Evolutionary conservation across 345 rosid species (phyloP).

Genomic region (Euphorbia peplus): DNA sequence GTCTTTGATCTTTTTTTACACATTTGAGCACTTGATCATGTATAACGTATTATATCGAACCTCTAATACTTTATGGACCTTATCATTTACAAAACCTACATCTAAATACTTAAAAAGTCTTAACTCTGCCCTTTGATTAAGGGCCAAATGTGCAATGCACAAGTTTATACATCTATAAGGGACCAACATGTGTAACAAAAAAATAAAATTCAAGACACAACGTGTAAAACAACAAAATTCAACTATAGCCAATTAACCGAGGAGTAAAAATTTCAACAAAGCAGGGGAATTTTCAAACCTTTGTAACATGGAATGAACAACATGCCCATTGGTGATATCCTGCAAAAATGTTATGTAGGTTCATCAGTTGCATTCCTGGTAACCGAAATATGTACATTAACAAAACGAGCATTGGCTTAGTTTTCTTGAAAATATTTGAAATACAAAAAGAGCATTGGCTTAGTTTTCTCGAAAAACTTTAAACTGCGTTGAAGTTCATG

Average conservation of each 20-base stretch:
- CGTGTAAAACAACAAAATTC: no score
- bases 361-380: slow-evolving; percentile 7
- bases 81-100: no score
- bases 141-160: no score
- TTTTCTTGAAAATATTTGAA: background rate
- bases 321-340: slow-evolving; percentile 97
- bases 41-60: no score
- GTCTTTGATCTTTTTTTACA: no score
- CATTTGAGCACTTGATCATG: no score
- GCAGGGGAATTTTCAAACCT: slow-evolving; percentile 44
- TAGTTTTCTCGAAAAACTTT: background rate
- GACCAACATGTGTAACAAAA: background rate
- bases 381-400: background rate
- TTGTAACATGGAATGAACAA: slow-evolving; percentile 93
- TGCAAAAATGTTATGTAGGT: slow-evolving; percentile 30
- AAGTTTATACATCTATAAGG: no score
- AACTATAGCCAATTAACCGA: background rate
- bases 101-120: no score
- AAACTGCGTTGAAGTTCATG: background rate
- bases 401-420: background rate
- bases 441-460: background rate
- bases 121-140: no score
- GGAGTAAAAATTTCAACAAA: background rate
- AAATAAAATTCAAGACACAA: no score
- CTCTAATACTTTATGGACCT: no score